These are phyloP conservation scores for Rusavskia elegans DNA, from an alignment of 495 filamentous ascomycete genomes.

Conservation along the genomic window DNA sequence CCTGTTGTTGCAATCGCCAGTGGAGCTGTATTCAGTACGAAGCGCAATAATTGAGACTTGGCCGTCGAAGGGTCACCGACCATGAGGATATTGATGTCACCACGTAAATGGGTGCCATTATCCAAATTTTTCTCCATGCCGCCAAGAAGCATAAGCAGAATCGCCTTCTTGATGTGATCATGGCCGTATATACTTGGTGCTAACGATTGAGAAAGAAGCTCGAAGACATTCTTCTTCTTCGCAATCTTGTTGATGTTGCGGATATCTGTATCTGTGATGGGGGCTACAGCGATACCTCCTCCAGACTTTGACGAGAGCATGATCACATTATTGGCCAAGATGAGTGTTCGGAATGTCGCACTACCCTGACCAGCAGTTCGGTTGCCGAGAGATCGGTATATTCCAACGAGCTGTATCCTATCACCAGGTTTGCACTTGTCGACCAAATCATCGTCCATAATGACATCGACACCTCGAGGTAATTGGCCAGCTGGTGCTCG, in stretches of 20 bases:
- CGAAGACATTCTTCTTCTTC: slow-evolving; percentile 90
- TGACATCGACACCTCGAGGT: slow-evolving; percentile 92
- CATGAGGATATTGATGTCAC: slow-evolving; percentile 99
- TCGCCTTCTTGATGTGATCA: slow-evolving; percentile 96
- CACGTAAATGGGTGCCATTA: slow-evolving; percentile 93
- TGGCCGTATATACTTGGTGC: slow-evolving; percentile 98
- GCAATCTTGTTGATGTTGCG: slow-evolving; percentile 96
- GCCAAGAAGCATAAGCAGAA: slow-evolving; percentile 90
- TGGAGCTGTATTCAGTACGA: slow-evolving; percentile 94
- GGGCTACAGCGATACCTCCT: slow-evolving; percentile 79
- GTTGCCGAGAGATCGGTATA: slow-evolving; percentile 86
- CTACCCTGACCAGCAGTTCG: slow-evolving; percentile 75
- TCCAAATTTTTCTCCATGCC: slow-evolving; percentile 98
- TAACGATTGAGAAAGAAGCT: slow-evolving; percentile 84
- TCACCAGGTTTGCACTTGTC: slow-evolving; percentile 92
- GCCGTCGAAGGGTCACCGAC: slow-evolving; percentile 97
- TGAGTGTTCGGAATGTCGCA: slow-evolving; percentile 80
- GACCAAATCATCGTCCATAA: slow-evolving; percentile 92
- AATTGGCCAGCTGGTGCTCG: slow-evolving; percentile 90
- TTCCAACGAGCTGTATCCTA: slow-evolving; percentile 87
- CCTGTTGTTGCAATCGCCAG: slow-evolving; percentile 96
- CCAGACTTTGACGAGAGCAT: slow-evolving; percentile 91
- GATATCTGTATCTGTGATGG: slow-evolving; percentile 94
- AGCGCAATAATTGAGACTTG: slow-evolving; percentile 93
- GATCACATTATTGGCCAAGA: slow-evolving; percentile 91